A percentile compares a stretch with the other conserved stretches of the same genome.
phyloP scores from a whole-genome alignment of 129 eudicot species.

The Saussurea involucrata region DNA sequence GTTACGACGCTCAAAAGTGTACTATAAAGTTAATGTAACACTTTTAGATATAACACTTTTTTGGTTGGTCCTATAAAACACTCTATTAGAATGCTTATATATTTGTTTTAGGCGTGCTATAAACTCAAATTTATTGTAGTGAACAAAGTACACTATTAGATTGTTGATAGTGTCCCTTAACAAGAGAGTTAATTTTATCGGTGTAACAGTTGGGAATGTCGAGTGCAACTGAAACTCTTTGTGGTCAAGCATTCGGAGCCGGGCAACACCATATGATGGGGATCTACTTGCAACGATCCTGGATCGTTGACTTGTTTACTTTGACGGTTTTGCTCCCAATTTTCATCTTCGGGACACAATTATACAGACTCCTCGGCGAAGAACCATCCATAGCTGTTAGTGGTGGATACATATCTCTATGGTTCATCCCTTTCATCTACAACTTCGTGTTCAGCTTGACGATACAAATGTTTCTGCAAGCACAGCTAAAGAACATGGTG shows the following conservation, averaged over 20 bases:
- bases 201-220: slow-evolving; percentile 68
- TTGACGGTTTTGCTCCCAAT: slow-evolving; percentile 54
- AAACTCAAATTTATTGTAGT: no score
- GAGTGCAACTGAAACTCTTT: slow-evolving; percentile 77
- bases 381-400: slow-evolving; percentile 44
- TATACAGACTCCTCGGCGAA: slow-evolving; percentile 56
- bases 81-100: no score
- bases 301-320: slow-evolving; percentile 61
- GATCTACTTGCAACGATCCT: slow-evolving; percentile 70
- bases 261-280: slow-evolving; percentile 81
- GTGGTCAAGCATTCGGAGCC: slow-evolving; percentile 83
- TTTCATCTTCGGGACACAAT: slow-evolving; percentile 42
- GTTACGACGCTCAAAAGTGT: no score
- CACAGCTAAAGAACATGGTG: slow-evolving; percentile 61
- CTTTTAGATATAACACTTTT: no score
- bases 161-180: not conserved
- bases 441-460: slow-evolving; percentile 61
- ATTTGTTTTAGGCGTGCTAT: no score
- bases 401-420: slow-evolving; percentile 52
- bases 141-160: not conserved
- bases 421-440: slow-evolving; percentile 68
- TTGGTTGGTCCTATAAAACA: no score
- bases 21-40: no score
- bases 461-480: slow-evolving; percentile 73
- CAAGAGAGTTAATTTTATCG: not conserved